Evolutionary conservation across 352 stramenopile genomes (phyloP).

Genomic region (Phytophthora rubi): DNA sequence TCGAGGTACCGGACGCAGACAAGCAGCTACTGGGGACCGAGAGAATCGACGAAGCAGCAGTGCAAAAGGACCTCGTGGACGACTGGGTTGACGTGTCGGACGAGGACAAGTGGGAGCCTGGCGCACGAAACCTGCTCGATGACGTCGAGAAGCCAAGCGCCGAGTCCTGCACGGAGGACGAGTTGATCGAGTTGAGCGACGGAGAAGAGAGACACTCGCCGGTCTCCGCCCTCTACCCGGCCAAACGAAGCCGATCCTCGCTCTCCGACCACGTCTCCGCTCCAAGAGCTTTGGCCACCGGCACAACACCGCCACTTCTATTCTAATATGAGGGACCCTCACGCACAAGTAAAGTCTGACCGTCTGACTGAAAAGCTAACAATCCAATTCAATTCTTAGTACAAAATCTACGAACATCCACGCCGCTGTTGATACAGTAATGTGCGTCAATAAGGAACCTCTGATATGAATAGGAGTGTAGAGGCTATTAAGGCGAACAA

Average conservation of each 20-base stretch:
- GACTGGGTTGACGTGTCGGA: conserved; percentile 14
- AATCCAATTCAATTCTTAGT: no score
- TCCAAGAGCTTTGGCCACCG: conserved; percentile 4
- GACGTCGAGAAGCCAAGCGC: conserved; percentile 5
- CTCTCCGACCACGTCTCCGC: neutral
- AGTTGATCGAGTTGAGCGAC: conserved; percentile 50
- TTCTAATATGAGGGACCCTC: neutral
- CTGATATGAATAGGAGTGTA: no score
- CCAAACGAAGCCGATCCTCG: conserved; percentile 1
- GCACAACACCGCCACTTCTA: neutral
- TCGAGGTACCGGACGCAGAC: conserved; percentile 18
- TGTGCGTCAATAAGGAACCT: no score
- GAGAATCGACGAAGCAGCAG: conserved; percentile 10
- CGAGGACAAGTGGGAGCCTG: conserved; percentile 35
- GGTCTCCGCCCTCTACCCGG: conserved; percentile 10
- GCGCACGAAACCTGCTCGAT: conserved; percentile 27
- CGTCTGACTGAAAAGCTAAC: neutral
- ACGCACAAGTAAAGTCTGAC: neutral
- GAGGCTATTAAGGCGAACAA: no score
- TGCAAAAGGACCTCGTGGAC: conserved; percentile 9
- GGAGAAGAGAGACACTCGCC: conserved; percentile 30
- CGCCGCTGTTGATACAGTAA: neutral
- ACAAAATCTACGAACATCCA: no score
- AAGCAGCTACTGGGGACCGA: conserved; percentile 20
- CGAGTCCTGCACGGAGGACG: conserved; percentile 37